phyloP scores from a whole-genome alignment of 2,329 filamentous ascomycete species.

The Arthrobotrys pseudoclavata region DNA sequence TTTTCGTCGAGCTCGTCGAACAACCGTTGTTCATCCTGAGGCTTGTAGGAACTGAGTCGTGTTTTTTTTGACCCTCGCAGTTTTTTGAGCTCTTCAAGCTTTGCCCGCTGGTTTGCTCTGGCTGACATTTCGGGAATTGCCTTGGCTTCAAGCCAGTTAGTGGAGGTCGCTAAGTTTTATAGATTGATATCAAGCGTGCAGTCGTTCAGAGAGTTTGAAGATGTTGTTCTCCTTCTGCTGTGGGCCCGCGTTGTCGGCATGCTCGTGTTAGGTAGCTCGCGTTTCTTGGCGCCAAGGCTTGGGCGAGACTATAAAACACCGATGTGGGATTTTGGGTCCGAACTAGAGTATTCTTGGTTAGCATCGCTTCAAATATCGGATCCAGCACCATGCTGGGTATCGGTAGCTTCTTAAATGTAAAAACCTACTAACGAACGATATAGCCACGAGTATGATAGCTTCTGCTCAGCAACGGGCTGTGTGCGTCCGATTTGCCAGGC shows the following conservation, averaged over 20 bases:
- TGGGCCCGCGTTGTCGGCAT: too few relatives aligned
- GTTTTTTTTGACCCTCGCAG: constrained; percentile 92
- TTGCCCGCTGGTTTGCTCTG: constrained; percentile 65
- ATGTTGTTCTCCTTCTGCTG: too few relatives aligned
- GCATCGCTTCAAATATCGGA: too few relatives aligned
- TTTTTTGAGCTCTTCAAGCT: constrained; percentile 83
- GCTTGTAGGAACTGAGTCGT: constrained; percentile 85
- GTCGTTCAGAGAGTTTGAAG: not conserved
- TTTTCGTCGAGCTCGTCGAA: constrained; percentile 98
- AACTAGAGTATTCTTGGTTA: too few relatives aligned
- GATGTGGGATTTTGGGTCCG: not conserved
- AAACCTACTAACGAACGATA: not conserved
- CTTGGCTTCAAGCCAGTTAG: too few relatives aligned
- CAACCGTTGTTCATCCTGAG: constrained; percentile 84
- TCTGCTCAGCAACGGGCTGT: too few relatives aligned
- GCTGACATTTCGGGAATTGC: constrained; percentile 36
- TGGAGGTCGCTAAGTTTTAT: not conserved
- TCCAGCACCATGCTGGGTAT: too few relatives aligned
- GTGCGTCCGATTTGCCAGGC: too few relatives aligned
- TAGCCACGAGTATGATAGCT: not conserved
- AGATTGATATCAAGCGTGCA: not conserved
- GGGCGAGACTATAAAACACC: not conserved
- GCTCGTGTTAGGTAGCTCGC: not conserved
- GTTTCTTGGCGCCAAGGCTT: not conserved
- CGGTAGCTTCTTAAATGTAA: too few relatives aligned